A percentile compares a stretch with the other conserved stretches of the same genome.
Conservation (phyloP, 805 yeast species). For the Ogataea salicorniae region DNA sequence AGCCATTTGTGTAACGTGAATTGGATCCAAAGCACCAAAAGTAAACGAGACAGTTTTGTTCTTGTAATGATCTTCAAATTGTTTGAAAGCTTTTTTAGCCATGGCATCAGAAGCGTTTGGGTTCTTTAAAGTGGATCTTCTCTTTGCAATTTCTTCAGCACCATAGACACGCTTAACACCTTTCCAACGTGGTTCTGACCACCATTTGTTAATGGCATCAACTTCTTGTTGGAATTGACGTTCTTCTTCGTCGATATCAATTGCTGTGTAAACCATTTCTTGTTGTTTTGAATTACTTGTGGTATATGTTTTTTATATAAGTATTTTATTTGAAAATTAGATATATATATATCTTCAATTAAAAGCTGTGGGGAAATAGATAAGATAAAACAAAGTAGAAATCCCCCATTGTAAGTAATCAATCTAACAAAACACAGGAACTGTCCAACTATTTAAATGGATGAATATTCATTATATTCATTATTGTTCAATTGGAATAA, state of each 20-base stretch:
- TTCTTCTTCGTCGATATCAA: conserved; percentile 60
- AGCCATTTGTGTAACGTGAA: conserved; percentile 96
- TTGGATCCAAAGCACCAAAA: conserved; percentile 94
- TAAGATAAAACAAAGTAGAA: too few species aligned
- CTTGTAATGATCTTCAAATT: conserved; percentile 66
- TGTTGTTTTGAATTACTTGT: not conserved
- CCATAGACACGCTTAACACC: conserved; percentile 83
- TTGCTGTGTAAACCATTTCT: conserved; percentile 46
- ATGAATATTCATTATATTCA: too few species aligned
- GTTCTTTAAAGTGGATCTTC: conserved; percentile 75
- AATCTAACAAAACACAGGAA: too few species aligned
- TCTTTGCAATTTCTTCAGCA: conserved; percentile 82
- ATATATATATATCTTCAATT: not conserved
- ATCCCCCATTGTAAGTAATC: too few species aligned
- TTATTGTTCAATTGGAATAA: too few species aligned
- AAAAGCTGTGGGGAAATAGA: too few species aligned
- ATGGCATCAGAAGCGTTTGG: conserved; percentile 72
- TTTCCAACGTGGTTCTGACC: conserved; percentile 90
- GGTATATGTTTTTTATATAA: not conserved
- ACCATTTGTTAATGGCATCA: conserved; percentile 76
- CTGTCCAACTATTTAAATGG: too few species aligned
- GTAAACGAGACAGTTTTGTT: conserved; percentile 78
- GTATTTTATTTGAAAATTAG: not conserved
- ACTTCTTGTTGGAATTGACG: conserved; percentile 61
- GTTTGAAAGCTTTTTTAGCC: conserved; percentile 74